phyloP scores from a whole-genome alignment of 257 asterid species.

The Przewalskia tangutica region DNA sequence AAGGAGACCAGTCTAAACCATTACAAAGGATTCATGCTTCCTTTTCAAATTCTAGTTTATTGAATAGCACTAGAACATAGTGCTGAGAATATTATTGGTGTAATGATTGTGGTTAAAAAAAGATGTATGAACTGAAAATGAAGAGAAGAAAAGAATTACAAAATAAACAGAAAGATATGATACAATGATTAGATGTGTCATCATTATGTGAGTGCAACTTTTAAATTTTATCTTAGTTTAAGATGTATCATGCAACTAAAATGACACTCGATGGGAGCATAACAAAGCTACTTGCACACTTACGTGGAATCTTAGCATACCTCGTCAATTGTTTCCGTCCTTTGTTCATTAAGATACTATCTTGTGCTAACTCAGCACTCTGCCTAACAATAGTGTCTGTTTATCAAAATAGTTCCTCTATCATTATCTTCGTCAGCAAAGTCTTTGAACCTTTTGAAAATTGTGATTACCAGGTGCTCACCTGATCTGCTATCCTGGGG shows the following conservation, averaged over 20 bases:
- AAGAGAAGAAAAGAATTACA: not conserved
- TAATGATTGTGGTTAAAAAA: not conserved
- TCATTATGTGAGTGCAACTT: not conserved
- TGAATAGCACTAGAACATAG: not conserved
- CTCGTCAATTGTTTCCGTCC: not conserved
- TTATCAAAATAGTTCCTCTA: not conserved
- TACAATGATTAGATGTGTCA: not conserved
- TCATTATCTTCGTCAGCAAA: not conserved
- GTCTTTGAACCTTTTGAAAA: not conserved
- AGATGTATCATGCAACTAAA: not conserved
- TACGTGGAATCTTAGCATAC: not conserved
- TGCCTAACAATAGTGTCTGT: not conserved
- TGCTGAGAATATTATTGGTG: not conserved
- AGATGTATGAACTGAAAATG: not conserved
- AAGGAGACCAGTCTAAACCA: not conserved
- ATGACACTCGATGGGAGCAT: not conserved
- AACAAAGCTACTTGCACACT: not conserved
- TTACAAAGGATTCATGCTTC: not conserved
- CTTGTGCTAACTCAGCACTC: not conserved
- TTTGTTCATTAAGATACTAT: not conserved
- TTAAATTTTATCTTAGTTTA: not conserved
- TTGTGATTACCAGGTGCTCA: constrained; percentile 55
- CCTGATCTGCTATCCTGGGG: constrained; percentile 93
- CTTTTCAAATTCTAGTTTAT: not conserved
- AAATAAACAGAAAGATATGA: not conserved